These are phyloP conservation scores for Haematococcus lacustris DNA, from an alignment of 139 green algal species.

Conservation along the genomic window DNA sequence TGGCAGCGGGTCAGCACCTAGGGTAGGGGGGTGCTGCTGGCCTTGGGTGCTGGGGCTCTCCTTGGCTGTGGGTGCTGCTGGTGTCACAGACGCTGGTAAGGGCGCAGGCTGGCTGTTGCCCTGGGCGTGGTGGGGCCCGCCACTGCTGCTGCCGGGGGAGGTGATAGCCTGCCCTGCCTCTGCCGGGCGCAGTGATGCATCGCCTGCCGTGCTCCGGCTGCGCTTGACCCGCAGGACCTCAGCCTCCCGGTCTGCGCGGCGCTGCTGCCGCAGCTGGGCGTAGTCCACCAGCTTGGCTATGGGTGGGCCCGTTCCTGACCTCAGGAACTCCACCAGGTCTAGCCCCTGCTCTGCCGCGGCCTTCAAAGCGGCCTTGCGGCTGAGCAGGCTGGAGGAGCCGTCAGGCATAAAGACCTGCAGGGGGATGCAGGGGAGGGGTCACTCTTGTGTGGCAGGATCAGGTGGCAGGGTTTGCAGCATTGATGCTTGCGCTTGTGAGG, in stretches of 20 bases:
- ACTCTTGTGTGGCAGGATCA: neutral
- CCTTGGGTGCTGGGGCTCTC: too few species aligned
- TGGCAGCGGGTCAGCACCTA: too few species aligned
- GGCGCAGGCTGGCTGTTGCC: neutral
- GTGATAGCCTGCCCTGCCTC: too few species aligned
- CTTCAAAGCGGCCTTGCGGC: conserved; percentile 2
- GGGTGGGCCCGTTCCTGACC: neutral
- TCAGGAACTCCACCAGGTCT: conserved; percentile 9
- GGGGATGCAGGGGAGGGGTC: neutral
- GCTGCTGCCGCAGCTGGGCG: neutral
- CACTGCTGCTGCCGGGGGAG: too few species aligned
- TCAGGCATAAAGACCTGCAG: conserved; percentile 1
- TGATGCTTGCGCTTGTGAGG: too few species aligned
- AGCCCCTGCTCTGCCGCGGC: conserved; percentile 4
- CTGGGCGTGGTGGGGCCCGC: too few species aligned
- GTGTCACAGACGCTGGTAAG: neutral
- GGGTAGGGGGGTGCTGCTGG: too few species aligned
- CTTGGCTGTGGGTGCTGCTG: neutral
- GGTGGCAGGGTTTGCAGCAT: neutral
- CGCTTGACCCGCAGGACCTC: too few species aligned
- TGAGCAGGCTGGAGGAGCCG: neutral
- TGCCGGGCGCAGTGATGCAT: too few species aligned
- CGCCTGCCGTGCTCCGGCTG: too few species aligned
- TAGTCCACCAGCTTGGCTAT: conserved; percentile 8
- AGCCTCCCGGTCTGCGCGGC: too few species aligned